Evolutionary conservation across 257 asterid genomes (phyloP), one percentile per base, ranked within the genome.

Genomic region (Forsythia viridissima): DNA sequence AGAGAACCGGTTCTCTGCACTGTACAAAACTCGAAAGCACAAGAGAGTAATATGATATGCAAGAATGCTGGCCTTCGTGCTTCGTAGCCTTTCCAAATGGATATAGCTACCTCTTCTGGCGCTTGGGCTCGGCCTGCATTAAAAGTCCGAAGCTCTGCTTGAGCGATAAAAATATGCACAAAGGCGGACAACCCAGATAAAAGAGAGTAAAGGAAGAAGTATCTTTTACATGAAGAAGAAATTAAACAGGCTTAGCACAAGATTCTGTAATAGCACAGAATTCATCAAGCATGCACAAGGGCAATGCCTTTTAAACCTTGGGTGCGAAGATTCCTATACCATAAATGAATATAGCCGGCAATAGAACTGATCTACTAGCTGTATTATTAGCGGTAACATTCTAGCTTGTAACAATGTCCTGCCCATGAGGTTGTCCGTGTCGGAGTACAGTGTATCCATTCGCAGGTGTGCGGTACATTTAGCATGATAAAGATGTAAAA

Each of bases 41-140:
- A 36, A 63, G 78, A 55, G 41, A 65, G 73, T 67, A 65, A 24
- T 21, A 30, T 30, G 15, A 30, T 79, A 74, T 59, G 37, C 76
- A 76, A 73, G 59, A 68, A 61, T 48, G 67, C 69, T n/a, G 8
- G 79, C 71, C 12, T 34, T 57, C 76, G 42, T 40, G 70, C 71
- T 44, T 24, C 38, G 18, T 18, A 9, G 71, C 74, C 51, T 76
- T 69, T 38, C 5, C 48, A 51, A 24, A 52, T 24, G n/a, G 55
- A 39, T 24, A 36, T 13, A 63, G 79, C 73, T 83, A 89, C 82
- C 79, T 87, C 88, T 80, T 89, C 82, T 82, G 91, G 75, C 92
- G 89, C 82, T 89, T 89, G 18, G 81, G 71, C 85, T 37, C 88
- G 55, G 71, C 86, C 92, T 89, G 86, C 44, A 84, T 40, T 30